Evolutionary conservation across 1,284 basidiomycete genomes (phyloP).

Genomic region (Fomitopsis betulina): DNA sequence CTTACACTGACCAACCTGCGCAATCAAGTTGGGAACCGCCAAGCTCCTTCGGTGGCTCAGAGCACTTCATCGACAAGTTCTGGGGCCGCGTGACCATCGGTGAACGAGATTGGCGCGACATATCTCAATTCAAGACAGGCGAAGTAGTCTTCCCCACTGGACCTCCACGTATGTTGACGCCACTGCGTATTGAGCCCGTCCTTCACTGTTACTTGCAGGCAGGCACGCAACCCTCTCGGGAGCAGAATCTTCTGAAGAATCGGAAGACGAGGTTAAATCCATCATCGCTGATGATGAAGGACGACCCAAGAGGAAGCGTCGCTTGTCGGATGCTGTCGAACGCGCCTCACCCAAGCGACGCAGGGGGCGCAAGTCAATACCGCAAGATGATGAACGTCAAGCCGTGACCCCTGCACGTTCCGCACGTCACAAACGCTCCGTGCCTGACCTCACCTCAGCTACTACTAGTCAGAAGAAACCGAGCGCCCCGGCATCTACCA

Average conservation of each 20-base stretch:
- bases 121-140: conserved; percentile 45
- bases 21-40: conserved; percentile 52
- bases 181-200: background rate
- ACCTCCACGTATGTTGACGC: conserved; percentile 46
- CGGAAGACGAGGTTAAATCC: conserved; percentile 18
- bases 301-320: conserved; percentile 5
- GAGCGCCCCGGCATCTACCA: background rate
- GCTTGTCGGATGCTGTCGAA: conserved; percentile 2
- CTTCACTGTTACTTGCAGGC: background rate
- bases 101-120: conserved; percentile 46
- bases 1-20: conserved; percentile 27
- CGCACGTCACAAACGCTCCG: conserved; percentile 4
- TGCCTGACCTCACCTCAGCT: conserved; percentile 5
- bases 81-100: conserved; percentile 51
- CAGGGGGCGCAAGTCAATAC: background rate
- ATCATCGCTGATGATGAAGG: conserved; percentile 14
- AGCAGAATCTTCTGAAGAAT: conserved; percentile 10
- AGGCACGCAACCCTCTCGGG: conserved; percentile 8
- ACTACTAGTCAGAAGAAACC: background rate
- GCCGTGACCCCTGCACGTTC: background rate
- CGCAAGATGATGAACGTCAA: background rate
- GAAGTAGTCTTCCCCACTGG: conserved; percentile 54
- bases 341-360: background rate
- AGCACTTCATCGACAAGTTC: conserved; percentile 52
- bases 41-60: conserved; percentile 55